Evolutionary conservation across 805 yeast genomes (phyloP), one percentile per base, ranked within the genome.

Genomic region (Spencermartinsiella europaea): DNA sequence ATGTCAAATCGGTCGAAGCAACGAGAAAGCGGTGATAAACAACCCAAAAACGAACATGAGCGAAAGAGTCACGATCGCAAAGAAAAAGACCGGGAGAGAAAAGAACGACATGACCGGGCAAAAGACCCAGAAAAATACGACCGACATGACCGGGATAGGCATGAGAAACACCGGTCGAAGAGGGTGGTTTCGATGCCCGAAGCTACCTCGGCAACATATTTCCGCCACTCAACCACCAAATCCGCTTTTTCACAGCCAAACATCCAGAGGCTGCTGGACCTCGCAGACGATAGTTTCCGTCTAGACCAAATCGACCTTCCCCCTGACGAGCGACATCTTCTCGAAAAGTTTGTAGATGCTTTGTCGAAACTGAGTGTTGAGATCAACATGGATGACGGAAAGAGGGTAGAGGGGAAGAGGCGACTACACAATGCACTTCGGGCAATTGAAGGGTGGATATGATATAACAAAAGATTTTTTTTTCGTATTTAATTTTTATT

Each of bases 331-430:
- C 83, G 85, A 54, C 82, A 79, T 56, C 71, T 90, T 35, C 71
- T 91, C 37, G 97, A 91, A 59, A 81, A 87, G 64, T 79, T 91
- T 41, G 85, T 91, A 2, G 95, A 89, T 58, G 81, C 95, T 1
- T 70, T 91, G 40, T 82, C 93, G 34, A 74, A 93, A 56, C 74
- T 93, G 48, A 88, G 95, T 2, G 87, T 90, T 44, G 96, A 89
- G 60, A 88, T 93, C 86, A 84, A 89, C 45, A 62, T 86, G 46
- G 96, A 91, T 63, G 87, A 87, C 22, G 79, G 77, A 22, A 78
- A 93, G 58, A 82, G 84, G 48, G 81, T 80, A 14, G 88, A 87
- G 50, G 95, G 97, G 10, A 75, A 87, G 38, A 73, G 77, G 51
- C 72, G 98, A 53, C 69, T 91, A 56, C 85, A 84, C 55, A 48